Evolutionary conservation across 2,329 filamentous ascomycete genomes (phyloP), one percentile per base, ranked within the genome.

Genomic region (Cadophora gregata): DNA sequence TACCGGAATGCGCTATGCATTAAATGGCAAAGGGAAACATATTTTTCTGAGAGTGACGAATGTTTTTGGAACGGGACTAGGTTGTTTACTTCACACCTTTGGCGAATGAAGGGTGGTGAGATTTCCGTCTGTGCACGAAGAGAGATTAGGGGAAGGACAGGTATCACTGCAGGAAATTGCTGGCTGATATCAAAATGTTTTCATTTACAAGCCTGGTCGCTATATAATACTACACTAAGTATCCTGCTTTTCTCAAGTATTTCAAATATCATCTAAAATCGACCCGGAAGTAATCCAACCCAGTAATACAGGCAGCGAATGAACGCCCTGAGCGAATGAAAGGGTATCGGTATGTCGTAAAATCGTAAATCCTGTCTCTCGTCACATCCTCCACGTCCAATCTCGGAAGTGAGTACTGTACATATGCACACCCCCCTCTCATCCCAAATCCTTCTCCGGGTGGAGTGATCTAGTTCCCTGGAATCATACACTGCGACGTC

Each of bases 401-500:
- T 45, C 16, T 60, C 24, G 21, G 29, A 64, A 60, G 36, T n/a
- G 51, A 58, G 56, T 31, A 65, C 48, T 59, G 24, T 63, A 50
- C 47, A 48, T 38, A 48, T 61, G n/a, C 51, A 56, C 38, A 47
- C 12, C 24, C 16, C 21, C 33, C 21, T 24, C 29, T 14, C 33
- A 10, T 21, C 59, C n/a, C 36, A 59, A 16, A 27, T 9, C 48
- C 29, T 27, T 50, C 31, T 10, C 21, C 25, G 31, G n/a, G 36
- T 62, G 25, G 3, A 19, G 9, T 27, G 5, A 10, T 27, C 50
- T 66, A 76, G 27, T 75, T 74, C 5, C 72, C 71, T 9, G 75
- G 75, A 60, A 77, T 69, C 45, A 72, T 50, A 58, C 75, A 77
- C 14, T 67, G 25, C 19, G 64, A 47, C 14, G 73, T 74, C n/a